A percentile compares a stretch with the other conserved stretches of the same genome.
Evolutionary conservation across 2,329 filamentous ascomycete species (phyloP).

Genomic region (Beauveria scarabaeidicola): DNA sequence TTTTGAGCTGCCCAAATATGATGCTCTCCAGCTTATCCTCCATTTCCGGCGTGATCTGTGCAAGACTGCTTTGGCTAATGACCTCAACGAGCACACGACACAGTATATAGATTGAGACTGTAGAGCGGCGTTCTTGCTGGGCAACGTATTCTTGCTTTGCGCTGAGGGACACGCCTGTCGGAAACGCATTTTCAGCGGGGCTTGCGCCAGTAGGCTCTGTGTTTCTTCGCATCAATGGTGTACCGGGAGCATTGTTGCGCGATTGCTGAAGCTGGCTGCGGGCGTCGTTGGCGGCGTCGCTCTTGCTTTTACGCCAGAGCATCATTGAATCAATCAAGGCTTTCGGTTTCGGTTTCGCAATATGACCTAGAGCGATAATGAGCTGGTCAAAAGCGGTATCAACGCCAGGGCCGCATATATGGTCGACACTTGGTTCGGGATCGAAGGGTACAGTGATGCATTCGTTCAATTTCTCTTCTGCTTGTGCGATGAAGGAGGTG

Average conservation of each 20-base stretch:
- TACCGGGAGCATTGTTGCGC: conserved; percentile 33
- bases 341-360: conserved; percentile 88
- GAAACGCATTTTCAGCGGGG: conserved; percentile 21
- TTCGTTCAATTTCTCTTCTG: conserved; percentile 90
- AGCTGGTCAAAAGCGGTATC: conserved; percentile 90
- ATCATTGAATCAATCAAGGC: conserved; percentile 95
- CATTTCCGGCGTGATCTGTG: conserved; percentile 80
- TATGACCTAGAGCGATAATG: conserved; percentile 86
- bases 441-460: conserved; percentile 75
- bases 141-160: conserved; percentile 62
- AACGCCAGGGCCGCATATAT: conserved; percentile 81
- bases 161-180: conserved; percentile 32
- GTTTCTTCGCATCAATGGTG: conserved; percentile 57
- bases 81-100: conserved; percentile 92
- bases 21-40: conserved; percentile 90
- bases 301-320: conserved; percentile 95
- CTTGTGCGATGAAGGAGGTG: conserved; percentile 92
- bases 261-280: conserved; percentile 48
- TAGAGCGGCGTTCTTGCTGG: conserved; percentile 80
- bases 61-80: conserved; percentile 78
- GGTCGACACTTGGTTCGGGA: conserved; percentile 75
- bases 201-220: conserved; percentile 58
- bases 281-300: conserved; percentile 71
- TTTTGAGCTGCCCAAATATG: conserved; percentile 91
- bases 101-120: conserved; percentile 90